Evolutionary conservation across 768 basidiomycete species (phyloP).

Genomic region (Paxillus rubicundulus): DNA sequence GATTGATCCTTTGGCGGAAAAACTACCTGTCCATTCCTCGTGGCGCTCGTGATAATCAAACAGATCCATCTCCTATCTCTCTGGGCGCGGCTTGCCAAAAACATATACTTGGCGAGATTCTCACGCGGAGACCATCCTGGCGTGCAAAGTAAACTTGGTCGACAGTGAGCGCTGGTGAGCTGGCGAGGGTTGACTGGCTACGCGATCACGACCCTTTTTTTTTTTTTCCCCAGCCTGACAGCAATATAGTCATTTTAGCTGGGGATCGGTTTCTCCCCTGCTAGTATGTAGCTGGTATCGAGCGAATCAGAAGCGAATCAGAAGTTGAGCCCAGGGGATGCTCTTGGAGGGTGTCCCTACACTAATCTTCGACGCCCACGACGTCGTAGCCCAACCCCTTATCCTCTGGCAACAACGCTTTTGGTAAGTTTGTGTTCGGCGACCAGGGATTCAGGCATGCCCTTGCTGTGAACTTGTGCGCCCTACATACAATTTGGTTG

Average conservation of each 20-base stretch:
- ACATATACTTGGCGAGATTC: conserved; percentile 12
- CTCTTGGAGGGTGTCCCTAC: too few species aligned
- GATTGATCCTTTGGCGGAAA: conserved; percentile 2
- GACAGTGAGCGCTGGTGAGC: conserved; percentile 4
- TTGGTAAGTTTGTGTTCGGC: conserved; percentile 18
- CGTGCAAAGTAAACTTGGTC: conserved; percentile 5
- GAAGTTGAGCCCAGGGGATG: too few species aligned
- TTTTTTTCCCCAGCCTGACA: conserved; percentile 9
- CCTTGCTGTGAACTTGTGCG: conserved; percentile 5
- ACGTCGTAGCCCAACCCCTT: too few species aligned
- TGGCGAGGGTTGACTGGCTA: conserved; percentile 10
- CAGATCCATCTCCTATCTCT: not conserved
- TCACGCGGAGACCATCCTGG: conserved; percentile 11
- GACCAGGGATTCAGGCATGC: conserved; percentile 2
- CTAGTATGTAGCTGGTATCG: conserved; percentile 29
- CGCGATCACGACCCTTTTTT: conserved; percentile 12
- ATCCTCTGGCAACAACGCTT: conserved; percentile 3
- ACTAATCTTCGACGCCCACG: too few species aligned
- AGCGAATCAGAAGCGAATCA: conserved; percentile 26
- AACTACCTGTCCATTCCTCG: conserved; percentile 5
- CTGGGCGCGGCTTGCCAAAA: conserved; percentile 5
- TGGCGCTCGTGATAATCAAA: conserved; percentile 4
- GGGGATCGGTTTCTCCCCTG: conserved; percentile 18
- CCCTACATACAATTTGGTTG: conserved; percentile 20
- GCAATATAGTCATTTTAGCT: conserved; percentile 18